Percentiles rank a stretch among this genome's conserved stretches.
Evolutionary conservation across 75 land plant genomes (phyloP).

Genomic region (Pinus tabuliformis): DNA sequence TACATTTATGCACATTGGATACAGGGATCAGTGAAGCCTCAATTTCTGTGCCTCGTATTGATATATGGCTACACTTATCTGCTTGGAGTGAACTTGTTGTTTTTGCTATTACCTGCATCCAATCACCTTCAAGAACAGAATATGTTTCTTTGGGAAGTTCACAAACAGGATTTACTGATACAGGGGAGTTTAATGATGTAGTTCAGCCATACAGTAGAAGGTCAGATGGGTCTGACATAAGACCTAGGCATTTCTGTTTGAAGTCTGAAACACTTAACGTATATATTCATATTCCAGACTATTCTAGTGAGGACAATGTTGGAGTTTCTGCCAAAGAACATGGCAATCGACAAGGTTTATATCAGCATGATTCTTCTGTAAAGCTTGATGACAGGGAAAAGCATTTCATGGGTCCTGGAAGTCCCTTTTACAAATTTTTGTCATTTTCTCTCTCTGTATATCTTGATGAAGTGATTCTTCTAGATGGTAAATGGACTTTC

Average conservation of each 20-base stretch:
- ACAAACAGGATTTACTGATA: not conserved
- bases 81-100: slow-evolving; percentile 45
- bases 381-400: not conserved
- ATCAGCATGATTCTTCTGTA: not conserved
- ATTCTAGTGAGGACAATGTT: slow-evolving; percentile 3
- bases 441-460: not conserved
- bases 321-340: not conserved
- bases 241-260: not conserved
- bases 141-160: slow-evolving; percentile 3
- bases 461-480: slow-evolving; percentile 18
- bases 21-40: slow-evolving; percentile 7
- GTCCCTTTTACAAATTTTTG: not conserved
- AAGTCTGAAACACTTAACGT: slow-evolving; percentile 36
- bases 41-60: slow-evolving; percentile 27
- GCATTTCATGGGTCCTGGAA: not conserved
- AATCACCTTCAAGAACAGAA: not conserved
- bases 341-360: not conserved
- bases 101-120: slow-evolving; percentile 11
- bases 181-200: not conserved
- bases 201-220: not conserved
- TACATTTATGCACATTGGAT: slow-evolving; percentile 20
- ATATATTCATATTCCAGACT: slow-evolving; percentile 35
- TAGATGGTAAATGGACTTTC: slow-evolving; percentile 11
- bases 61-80: slow-evolving; percentile 48
- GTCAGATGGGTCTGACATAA: not conserved